Evolutionary conservation across 2,329 filamentous ascomycete genomes (phyloP).

Genomic region (Cercospora sesami): DNA sequence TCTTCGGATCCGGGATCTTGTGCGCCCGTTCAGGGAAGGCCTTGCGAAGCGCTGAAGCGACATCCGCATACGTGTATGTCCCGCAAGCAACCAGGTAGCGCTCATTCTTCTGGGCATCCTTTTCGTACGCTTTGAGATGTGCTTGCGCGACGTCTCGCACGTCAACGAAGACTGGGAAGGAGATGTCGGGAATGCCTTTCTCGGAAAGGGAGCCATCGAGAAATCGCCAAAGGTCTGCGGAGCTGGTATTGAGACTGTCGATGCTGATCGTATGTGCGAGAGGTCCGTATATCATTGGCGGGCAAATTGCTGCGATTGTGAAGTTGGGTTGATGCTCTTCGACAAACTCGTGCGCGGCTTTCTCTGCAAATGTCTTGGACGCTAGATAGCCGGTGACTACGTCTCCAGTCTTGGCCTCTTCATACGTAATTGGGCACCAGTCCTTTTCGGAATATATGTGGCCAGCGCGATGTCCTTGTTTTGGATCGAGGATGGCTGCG

Average conservation of each 20-base stretch:
- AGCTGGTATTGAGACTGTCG: neutral
- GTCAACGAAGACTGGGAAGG: neutral
- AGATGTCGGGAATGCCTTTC: neutral
- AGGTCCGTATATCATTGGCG: neutral
- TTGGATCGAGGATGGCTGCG: neutral
- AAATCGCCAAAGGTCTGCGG: neutral
- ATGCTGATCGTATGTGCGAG: neutral
- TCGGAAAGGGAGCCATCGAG: neutral
- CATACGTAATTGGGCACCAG: constrained; percentile 3
- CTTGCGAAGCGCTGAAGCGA: neutral
- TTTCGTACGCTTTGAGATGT: constrained; percentile 5
- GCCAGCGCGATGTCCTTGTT: neutral
- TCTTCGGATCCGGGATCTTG: neutral
- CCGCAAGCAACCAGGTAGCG: neutral
- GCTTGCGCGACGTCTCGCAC: neutral
- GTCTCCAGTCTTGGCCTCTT: constrained; percentile 1
- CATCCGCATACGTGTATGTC: neutral
- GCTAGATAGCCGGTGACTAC: neutral
- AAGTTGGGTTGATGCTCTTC: constrained; percentile 8
- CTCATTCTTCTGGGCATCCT: neutral
- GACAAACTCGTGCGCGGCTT: constrained; percentile 13
- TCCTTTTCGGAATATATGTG: neutral
- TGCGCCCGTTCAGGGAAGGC: neutral
- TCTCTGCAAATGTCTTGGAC: constrained; percentile 15
- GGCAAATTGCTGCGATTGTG: neutral